Evolutionary conservation across 2,329 filamentous ascomycete genomes (phyloP).

Genomic region (Pseudocercospora fijiensis): DNA sequence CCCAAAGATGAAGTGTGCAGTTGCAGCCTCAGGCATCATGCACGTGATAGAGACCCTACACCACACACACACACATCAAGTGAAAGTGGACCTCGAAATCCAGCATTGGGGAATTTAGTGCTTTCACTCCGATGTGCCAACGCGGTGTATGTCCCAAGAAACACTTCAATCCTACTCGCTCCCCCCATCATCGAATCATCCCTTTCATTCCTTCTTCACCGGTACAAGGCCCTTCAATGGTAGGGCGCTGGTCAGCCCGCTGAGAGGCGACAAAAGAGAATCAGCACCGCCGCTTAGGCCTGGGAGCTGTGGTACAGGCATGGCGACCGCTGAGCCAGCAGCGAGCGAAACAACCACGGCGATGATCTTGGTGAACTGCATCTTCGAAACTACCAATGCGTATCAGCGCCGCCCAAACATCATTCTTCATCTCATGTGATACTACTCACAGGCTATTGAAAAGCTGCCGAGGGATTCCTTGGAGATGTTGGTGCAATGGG

Average conservation of each 20-base stretch:
- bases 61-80: no score
- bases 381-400: not conserved
- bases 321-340: not conserved
- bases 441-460: not conserved
- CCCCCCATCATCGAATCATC: not conserved
- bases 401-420: not conserved
- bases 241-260: not conserved
- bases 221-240: not conserved
- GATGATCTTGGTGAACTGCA: constrained; percentile 3
- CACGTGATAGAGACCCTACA: no score
- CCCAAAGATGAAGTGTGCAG: no score
- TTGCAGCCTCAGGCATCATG: no score
- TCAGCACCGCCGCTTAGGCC: not conserved
- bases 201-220: not conserved
- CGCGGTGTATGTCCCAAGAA: not conserved
- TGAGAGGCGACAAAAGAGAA: not conserved
- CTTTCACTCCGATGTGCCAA: no score
- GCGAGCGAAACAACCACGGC: constrained; percentile 17
- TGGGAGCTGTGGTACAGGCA: not conserved
- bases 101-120: no score
- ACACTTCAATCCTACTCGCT: no score
- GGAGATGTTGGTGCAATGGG: constrained; percentile 3
- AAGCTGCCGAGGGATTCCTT: constrained; percentile 1
- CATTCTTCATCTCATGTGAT: not conserved
- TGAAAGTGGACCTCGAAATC: no score